phyloP scores from a whole-genome alignment of 2,329 filamentous ascomycete species.

The Cladophialophora bantiana region DNA sequence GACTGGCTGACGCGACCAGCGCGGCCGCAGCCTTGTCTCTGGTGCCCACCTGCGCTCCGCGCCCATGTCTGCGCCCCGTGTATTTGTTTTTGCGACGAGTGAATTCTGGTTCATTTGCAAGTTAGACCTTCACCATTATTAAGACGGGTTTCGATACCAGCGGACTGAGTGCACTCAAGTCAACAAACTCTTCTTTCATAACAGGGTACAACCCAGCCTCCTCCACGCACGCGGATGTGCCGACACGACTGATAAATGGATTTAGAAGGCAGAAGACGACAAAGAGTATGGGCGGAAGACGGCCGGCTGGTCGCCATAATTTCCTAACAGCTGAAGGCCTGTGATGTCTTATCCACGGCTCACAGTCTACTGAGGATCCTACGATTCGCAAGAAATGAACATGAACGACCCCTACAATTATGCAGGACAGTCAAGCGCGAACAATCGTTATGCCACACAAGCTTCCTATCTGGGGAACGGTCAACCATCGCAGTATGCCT shows the following conservation, averaged over 20 bases:
- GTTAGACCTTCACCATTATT: no score
- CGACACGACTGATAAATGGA: not conserved
- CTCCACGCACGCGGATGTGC: not conserved
- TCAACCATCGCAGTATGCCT: slow-evolving; percentile 31
- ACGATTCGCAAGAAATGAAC: slow-evolving; percentile 31
- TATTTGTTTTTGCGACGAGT: no score
- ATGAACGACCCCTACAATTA: slow-evolving; percentile 25
- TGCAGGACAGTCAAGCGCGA: slow-evolving; percentile 12
- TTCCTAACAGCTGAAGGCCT: not conserved
- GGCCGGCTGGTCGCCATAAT: not conserved
- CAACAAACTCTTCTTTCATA: no score
- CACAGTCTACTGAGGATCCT: slow-evolving; percentile 28
- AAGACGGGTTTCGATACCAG: no score
- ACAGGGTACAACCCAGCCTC: no score
- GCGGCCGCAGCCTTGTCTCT: no score
- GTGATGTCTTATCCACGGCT: slow-evolving; percentile 35
- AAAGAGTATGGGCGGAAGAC: no score
- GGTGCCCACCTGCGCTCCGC: no score
- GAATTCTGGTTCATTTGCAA: no score
- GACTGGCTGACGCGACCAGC: no score
- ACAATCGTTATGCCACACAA: slow-evolving; percentile 22
- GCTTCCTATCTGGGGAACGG: slow-evolving; percentile 23
- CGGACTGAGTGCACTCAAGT: no score
- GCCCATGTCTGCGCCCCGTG: no score
- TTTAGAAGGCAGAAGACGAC: not conserved